Base-by-base conservation (phyloP, 805 yeast species). In the Candida silvicultrix region DNA sequence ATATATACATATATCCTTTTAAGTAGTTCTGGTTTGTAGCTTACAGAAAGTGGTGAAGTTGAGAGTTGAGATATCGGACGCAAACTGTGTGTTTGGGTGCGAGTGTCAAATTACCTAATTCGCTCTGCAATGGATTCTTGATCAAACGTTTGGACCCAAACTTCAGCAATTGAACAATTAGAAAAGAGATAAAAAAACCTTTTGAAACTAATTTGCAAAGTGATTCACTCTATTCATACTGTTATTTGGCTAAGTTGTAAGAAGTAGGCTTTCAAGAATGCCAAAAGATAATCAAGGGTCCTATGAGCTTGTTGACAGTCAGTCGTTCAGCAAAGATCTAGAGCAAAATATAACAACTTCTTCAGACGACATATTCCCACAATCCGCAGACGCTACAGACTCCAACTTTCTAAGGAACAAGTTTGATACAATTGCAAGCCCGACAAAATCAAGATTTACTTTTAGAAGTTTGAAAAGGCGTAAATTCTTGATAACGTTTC, bases 361-460 rank as follows among this genome's bases (percentile, higher is more conserved):
- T 3, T 3, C 23, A 20, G 39, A 37, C 18, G 39, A 37, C 11
- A 10, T 37, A 2, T 37, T 21, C n/a, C 39, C 39, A 3, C 39
- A 37, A 37, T 5, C 49, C 7, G 22, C 18, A 11, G 22, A 44
- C 16, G 22, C 16, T 6, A 21, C 36, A 9, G 55, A 50, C 15
- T 45, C 46, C 4, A 22, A 37, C 3, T 19, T 47, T 2, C 46
- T 55, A 4, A 42, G 49, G 19, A 44, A 49, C 23, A 52, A 49
- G 42, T 56, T 59, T 37, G 62, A 38, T 16, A 23, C 38, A 16
- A 28, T 19, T n/a, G 36, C 39, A 14, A 29, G 34, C 11, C 32
- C 35, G 18, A 39, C 28, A 21, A 14, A 25, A 8, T 36, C 36
- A 22, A 18, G 9, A 19, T 44, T 16, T 14, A 9, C 29, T 14